Base-by-base conservation (phyloP, 495 filamentous ascomycete species). In the Oidiodendron maius region DNA sequence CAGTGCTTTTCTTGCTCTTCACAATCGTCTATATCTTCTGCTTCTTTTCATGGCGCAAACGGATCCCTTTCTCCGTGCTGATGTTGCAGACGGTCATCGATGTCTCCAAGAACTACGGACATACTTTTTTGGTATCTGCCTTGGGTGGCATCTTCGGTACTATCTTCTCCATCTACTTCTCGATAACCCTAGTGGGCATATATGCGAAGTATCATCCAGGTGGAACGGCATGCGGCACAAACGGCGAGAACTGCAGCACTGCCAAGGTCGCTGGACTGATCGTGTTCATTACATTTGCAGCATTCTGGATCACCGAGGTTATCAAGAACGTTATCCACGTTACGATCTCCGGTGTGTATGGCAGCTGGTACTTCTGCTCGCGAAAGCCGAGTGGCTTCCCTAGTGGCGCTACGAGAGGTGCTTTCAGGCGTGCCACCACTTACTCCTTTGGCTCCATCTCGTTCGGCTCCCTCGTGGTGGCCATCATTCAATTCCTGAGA, bases 391-490 rank as follows among this genome's bases (percentile, higher is more conserved):
- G 63, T 16, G 76, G 76, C 2, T 83, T 86, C 61, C 89, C 89
- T 3, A 78, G 70, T 36, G 78, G 80, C 10, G 82, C 86, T 4
- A 95, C 91, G 1, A 74, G 87, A 5, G 86, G 88, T 13, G 83
- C 86, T 4, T 77, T 91, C 44, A 78, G 78, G 48, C 77, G 89
- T 34, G 75, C 89, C 3, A 74, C 89, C 39, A 94, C 91, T 2
- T 95, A 91, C 67, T 91, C 85, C 32, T 96, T 95, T 56, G 91
- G 91, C 18, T 90, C 84, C 45, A 93, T 96, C 62, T 84, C 81
- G 44, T 73, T 96, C 21, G 90, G 91, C 2, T 91, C 86, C 42
- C 54, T 97, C 25, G 62, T 95, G 9, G 85, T 96, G 17, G 87
- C 89, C n/a, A 70, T 96, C 45, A 86, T 97, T 70, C 84, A 95